Conservation (phyloP, 306 rosid species). For the Lathyrus oleraceus region DNA sequence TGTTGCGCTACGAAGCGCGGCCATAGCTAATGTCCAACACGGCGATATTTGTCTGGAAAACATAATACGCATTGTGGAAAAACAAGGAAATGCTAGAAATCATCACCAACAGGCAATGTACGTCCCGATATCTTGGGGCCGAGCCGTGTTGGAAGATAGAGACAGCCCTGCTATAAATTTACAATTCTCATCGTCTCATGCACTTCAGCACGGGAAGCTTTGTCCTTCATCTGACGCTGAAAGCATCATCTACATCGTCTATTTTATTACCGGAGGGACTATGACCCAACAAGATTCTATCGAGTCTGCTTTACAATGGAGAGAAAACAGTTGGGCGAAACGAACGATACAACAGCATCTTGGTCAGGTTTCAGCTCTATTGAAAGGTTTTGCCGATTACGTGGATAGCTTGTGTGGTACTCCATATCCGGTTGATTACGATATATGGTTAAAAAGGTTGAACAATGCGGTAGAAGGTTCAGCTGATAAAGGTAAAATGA, state of each 20-base stretch:
- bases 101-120: slow-evolving; percentile 36
- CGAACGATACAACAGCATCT: slow-evolving; percentile 73
- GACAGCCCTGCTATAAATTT: slow-evolving; percentile 88
- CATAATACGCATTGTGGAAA: slow-evolving; percentile 60
- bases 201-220: slow-evolving; percentile 88
- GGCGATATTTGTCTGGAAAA: slow-evolving; percentile 93
- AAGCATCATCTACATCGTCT: slow-evolving; percentile 73
- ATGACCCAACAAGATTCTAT: slow-evolving; percentile 82
- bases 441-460: slow-evolving; percentile 86
- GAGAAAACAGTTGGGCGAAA: slow-evolving; percentile 79
- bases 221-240: slow-evolving; percentile 98
- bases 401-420: slow-evolving; percentile 96
- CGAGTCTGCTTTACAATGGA: slow-evolving; percentile 92
- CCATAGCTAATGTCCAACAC: slow-evolving; percentile 73
- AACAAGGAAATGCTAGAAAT: slow-evolving; percentile 43
- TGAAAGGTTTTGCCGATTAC: slow-evolving; percentile 94
- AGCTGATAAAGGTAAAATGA: slow-evolving; percentile 72
- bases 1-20: slow-evolving; percentile 72
- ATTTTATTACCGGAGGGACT: slow-evolving; percentile 64
- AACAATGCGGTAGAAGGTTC: slow-evolving; percentile 63
- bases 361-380: slow-evolving; percentile 76
- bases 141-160: slow-evolving; percentile 82
- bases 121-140: slow-evolving; percentile 89
- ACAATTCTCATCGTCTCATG: slow-evolving; percentile 87
- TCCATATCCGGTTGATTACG: slow-evolving; percentile 80